phyloP scores from a whole-genome alignment of 129 eudicot genomes.

The Smallanthus sonchifolius region DNA sequence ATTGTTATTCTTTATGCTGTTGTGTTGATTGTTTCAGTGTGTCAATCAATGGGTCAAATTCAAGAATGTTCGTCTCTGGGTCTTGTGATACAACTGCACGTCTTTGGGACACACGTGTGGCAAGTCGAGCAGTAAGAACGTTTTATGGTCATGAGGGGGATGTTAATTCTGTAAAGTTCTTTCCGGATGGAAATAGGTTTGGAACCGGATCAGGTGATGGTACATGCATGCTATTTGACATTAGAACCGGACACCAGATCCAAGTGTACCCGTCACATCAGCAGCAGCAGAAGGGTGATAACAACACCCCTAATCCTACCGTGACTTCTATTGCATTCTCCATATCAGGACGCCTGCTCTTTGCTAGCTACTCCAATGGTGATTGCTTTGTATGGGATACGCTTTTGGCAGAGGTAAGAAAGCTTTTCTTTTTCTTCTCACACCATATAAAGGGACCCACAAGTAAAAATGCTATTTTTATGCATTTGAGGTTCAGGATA shows the following conservation, averaged over 20 bases:
- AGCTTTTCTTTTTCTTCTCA: not conserved
- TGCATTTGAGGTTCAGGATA: not conserved
- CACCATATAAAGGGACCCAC: not conserved
- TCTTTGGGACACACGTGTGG: conserved; percentile 93
- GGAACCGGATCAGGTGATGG: conserved; percentile 97
- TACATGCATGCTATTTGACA: conserved; percentile 81
- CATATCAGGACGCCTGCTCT: conserved; percentile 79
- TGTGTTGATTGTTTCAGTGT: conserved; percentile 46
- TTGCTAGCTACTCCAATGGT: conserved; percentile 86
- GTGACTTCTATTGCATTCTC: conserved; percentile 88
- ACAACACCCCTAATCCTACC: conserved; percentile 37
- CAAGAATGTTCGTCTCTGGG: conserved; percentile 85
- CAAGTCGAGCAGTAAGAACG: conserved; percentile 88
- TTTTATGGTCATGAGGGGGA: conserved; percentile 89
- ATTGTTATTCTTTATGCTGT: not conserved
- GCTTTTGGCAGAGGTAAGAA: conserved; percentile 74
- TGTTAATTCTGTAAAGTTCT: conserved; percentile 87
- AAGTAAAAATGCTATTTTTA: not conserved
- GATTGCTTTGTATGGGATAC: conserved; percentile 97
- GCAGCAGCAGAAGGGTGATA: conserved; percentile 41
- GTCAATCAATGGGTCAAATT: conserved; percentile 69
- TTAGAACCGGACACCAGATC: conserved; percentile 95
- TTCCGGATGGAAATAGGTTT: conserved; percentile 96
- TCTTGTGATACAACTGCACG: conserved; percentile 91
- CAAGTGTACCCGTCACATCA: conserved; percentile 56